Base-by-base conservation (phyloP, 371 early-diverging fungal genomes). In the Entomophthora muscae region DNA sequence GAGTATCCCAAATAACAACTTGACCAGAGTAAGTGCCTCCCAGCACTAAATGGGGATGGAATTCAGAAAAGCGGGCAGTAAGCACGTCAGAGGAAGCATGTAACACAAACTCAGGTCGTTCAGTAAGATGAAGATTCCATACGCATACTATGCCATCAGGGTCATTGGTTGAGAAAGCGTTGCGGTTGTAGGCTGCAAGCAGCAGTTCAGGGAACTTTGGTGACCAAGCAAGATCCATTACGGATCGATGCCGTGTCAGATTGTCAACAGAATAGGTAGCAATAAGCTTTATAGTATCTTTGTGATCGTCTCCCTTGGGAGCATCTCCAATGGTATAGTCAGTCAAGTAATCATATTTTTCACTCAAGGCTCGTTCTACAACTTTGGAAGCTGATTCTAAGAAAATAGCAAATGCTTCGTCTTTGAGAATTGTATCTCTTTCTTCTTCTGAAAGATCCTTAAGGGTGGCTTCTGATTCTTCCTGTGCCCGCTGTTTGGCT, bases 11-110 rank as follows among this genome's bases (percentile, higher is more conserved):
- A 22, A 95, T 72, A 7, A 93, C 78, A 66, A 98, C 88, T 72
- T 98, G 97, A 12, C 98, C 98, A 32, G 95, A 91, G 69, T 91
- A 95, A 1, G 96, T 92, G 26, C 95, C 93, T 66, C 95, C 96
- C 52, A 98, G 81, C 53, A 98, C 75, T 58, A 89, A 72, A 66
- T 89, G 87, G 24, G 91, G 92, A 68, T 93, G 90, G 70, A 92
- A 94, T 29, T 85, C 84, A 30, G 92, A 89, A 68, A 95, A 95
- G 61, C 74, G 77, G 30, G 92, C 90, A 12, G 88, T 81, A 59
- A 90, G 83, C 2, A 98, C 90, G 66, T 95, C 94, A 27, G 93
- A 93, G 80, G 85, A 56, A 5, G 92, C 84, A 57, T 90, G 86
- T 71, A 95, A 90, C 10, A 90, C 83, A 76, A 89, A 96, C 74